A percentile compares a stretch with the other conserved stretches of the same genome.
Conservation (phyloP, 768 basidiomycete genomes). For the Trametes cinnabarina region DNA sequence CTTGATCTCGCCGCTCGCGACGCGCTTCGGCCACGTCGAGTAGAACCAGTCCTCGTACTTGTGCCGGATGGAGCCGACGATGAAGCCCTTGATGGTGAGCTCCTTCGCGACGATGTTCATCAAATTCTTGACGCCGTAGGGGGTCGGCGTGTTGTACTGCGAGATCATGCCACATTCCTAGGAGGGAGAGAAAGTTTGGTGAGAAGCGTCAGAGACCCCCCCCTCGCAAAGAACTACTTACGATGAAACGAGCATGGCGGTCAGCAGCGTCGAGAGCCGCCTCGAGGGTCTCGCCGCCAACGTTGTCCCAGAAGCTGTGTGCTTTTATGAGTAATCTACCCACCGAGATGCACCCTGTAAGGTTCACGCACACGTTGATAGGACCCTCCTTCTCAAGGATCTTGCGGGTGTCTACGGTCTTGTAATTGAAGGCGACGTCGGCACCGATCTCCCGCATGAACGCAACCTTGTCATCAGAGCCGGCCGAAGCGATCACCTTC, state of each 20-base stretch:
- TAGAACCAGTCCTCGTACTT: constrained; percentile 33
- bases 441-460: constrained; percentile 60
- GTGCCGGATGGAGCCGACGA: constrained; percentile 23
- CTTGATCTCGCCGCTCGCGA: constrained; percentile 37
- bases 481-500: constrained; percentile 70
- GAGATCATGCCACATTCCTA: constrained; percentile 34
- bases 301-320: constrained; percentile 34
- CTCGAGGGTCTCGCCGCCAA: constrained; percentile 32
- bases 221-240: constrained; percentile 1
- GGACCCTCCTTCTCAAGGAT: constrained; percentile 57
- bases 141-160: constrained; percentile 22
- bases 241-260: constrained; percentile 23
- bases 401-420: constrained; percentile 52
- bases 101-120: constrained; percentile 28
- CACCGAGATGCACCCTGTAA: background rate
- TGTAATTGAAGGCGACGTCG: constrained; percentile 74
- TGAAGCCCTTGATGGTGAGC: constrained; percentile 32
- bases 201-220: background rate
- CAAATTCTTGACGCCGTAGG: constrained; percentile 27
- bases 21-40: constrained; percentile 26
- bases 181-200: background rate
- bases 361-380: background rate
- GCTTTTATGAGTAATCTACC: background rate
- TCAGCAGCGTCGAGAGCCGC: constrained; percentile 24
- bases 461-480: constrained; percentile 70